Base-by-base conservation (phyloP, 192 early-diverging fungal genomes). In the Umbelopsis sp. region DNA sequence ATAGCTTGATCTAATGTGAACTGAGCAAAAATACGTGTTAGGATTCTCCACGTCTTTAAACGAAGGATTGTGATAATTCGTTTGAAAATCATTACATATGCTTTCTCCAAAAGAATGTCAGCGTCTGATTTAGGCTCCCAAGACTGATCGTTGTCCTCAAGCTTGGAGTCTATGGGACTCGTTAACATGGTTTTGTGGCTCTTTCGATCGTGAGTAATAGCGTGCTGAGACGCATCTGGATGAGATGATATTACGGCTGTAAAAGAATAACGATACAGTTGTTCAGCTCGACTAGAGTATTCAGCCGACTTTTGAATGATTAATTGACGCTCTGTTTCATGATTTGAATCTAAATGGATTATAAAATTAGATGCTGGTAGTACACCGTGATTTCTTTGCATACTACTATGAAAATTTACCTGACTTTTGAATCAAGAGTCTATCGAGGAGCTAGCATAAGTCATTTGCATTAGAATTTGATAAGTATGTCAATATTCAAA, bases 281-380 rank as follows among this genome's bases (percentile, higher is more conserved):
- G 79, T 21, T 75, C 74, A 12, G 68, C 38, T 11, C 79, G 52
- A 54, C 69, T 74, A 34, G 32, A 45, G 49, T 80, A 80, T 29
- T 80, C 71, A 22, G 72, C 53, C 9, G 56, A 65, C 45, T 80
- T 80, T 44, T 80, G 79, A 24, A 76, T 66, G 22, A 80, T 34
- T 31, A 75, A 31, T n/a, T 73, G 52, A 21, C 68, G 45, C 24
- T 71, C 26, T 34, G 59, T 11, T 22, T 67, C 70, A 8, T 50
- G 22, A 41, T 20, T 36, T 32, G 20, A 24, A 54, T 62, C 59
- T 49, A 32, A 26, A 49, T 20, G 22, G n/a, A 52, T 49, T 25
- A 21, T 12, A 32, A 20, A 11, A 10, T 24, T 11, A 66, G 49
- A 41, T 49, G 22, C 12, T 4, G 21, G 10, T 45, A 52, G 7